Base-by-base conservation (phyloP, 2,329 filamentous ascomycete species). In the Dactylonectria estremocensis region DNA sequence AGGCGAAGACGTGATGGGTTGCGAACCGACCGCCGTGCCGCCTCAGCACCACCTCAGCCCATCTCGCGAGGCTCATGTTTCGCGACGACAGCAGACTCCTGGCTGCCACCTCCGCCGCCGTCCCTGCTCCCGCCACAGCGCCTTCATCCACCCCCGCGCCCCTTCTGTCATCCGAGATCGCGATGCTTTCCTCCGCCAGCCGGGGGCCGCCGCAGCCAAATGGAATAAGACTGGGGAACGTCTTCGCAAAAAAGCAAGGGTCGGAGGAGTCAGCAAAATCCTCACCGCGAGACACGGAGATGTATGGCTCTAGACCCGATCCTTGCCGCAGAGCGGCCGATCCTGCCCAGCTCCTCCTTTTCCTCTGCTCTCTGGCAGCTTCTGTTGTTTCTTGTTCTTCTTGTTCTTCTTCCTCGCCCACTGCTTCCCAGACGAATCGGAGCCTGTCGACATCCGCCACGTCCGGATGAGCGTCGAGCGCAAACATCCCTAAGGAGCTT, bases 221-320 rank as follows among this genome's bases (percentile, higher is more conserved):
- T 2, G 69, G 67, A 5, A 70, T 48, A 5, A 68, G 43, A 1
- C 37, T 72, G 3, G 67, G 69, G 14, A 70, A 72, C 18, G 68
- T 58, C 49, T 64, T 68, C 10, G 68, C 64, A n/a, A 72, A 70
- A 48, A 70, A 68, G n/a, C 16, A 24, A 6, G 59, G 53, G 10
- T 69, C 67, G 18, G 55, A 55, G 2, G 60, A 43, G 53, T 72
- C 68, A 40, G 68, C 67, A 33, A 68, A 68, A 6, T 70, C 46
- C 2, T 58, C 56, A 1, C 69, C 69, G 1, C 65, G 54, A 7
- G 43, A 66, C 22, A 65, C 62, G 14, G 16, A 50, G 18, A 67
- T 70, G 48, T 59, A 58, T 3, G 55, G 64, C 20, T 63, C 53
- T 11, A 2, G 20, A 2, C 11, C 35, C 24, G 5, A 11, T 24